Evolutionary conservation across 305 asterid species (phyloP).

Genomic region (Rubia peregrina): DNA sequence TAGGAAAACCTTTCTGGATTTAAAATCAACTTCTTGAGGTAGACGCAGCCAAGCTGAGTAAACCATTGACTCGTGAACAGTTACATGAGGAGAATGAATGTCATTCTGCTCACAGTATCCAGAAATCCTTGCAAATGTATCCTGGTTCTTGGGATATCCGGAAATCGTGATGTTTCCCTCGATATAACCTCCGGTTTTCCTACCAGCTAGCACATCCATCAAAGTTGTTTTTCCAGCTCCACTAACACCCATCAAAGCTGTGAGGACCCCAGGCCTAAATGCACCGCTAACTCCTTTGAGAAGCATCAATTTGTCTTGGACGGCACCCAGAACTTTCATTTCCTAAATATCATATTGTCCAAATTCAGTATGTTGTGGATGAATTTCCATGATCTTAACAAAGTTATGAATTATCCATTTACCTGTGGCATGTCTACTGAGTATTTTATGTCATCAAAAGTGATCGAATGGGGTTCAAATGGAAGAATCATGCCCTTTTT

Average conservation of each 20-base stretch:
- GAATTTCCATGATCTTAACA: background rate
- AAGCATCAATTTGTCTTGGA: slow-evolving; percentile 59
- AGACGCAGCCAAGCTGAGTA: slow-evolving; percentile 90
- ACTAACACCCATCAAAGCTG: slow-evolving; percentile 90
- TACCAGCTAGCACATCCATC: slow-evolving; percentile 86
- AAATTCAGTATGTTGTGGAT: background rate
- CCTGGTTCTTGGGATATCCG: slow-evolving; percentile 81
- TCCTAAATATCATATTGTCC: slow-evolving; percentile 31
- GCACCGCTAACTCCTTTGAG: slow-evolving; percentile 89
- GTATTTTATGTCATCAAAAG: slow-evolving; percentile 66
- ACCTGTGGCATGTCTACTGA: slow-evolving; percentile 97
- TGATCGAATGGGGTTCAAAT: slow-evolving; percentile 72
- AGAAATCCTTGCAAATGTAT: slow-evolving; percentile 83
- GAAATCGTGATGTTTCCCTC: slow-evolving; percentile 68
- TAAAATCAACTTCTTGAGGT: slow-evolving; percentile 58
- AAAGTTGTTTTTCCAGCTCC: slow-evolving; percentile 96
- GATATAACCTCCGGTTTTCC: slow-evolving; percentile 86
- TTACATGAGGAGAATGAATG: slow-evolving; percentile 90
- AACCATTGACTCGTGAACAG: slow-evolving; percentile 67
- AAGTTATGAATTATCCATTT: background rate
- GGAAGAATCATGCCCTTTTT: slow-evolving; percentile 92
- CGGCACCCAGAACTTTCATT: slow-evolving; percentile 61
- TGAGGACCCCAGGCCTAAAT: slow-evolving; percentile 86
- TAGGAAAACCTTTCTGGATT: slow-evolving; percentile 44
- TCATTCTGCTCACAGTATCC: slow-evolving; percentile 98